Percentiles rank a stretch among this genome's conserved stretches.
phyloP scores from a whole-genome alignment of 108 stramenopile genomes.

The Nitzschia sp. region DNA sequence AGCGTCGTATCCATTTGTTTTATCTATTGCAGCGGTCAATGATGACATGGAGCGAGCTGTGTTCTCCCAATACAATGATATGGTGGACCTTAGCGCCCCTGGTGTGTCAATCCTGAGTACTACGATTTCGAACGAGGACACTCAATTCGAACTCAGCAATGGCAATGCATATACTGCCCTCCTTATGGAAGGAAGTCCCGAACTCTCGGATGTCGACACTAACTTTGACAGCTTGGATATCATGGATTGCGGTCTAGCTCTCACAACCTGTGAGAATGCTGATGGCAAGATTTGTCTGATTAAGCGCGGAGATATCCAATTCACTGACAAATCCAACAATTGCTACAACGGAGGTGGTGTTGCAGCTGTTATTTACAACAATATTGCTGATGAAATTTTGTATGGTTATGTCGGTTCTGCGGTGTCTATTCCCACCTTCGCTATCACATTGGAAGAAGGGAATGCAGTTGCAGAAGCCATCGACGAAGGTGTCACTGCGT shows the following conservation, averaged over 20 bases:
- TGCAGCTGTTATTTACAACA: conserved; percentile 9
- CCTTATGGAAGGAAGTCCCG: background rate
- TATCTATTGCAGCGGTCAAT: conserved; percentile 42
- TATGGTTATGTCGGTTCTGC: background rate
- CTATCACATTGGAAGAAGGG: conserved; percentile 10
- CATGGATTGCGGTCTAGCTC: conserved; percentile 12
- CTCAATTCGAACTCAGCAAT: background rate
- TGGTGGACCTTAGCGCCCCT: conserved; percentile 53
- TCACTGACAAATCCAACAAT: conserved; percentile 12
- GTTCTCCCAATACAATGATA: conserved; percentile 29
- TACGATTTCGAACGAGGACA: background rate
- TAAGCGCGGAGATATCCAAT: conserved; percentile 7
- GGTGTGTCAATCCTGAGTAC: conserved; percentile 32
- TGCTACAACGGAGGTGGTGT: conserved; percentile 14
- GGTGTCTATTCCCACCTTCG: background rate
- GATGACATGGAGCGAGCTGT: background rate
- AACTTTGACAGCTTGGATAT: background rate
- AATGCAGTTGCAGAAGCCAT: background rate
- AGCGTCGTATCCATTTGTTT: conserved; percentile 40
- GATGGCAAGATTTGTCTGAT: conserved; percentile 19
- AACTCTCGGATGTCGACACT: background rate
- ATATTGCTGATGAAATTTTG: conserved; percentile 2
- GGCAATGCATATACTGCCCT: background rate
- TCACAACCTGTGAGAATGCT: conserved; percentile 12
- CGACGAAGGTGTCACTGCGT: background rate